A percentile compares a stretch with the other conserved stretches of the same genome.
These are phyloP conservation scores for Jaapia argillacea DNA, from an alignment of 768 basidiomycete genomes.

Conservation along the genomic window DNA sequence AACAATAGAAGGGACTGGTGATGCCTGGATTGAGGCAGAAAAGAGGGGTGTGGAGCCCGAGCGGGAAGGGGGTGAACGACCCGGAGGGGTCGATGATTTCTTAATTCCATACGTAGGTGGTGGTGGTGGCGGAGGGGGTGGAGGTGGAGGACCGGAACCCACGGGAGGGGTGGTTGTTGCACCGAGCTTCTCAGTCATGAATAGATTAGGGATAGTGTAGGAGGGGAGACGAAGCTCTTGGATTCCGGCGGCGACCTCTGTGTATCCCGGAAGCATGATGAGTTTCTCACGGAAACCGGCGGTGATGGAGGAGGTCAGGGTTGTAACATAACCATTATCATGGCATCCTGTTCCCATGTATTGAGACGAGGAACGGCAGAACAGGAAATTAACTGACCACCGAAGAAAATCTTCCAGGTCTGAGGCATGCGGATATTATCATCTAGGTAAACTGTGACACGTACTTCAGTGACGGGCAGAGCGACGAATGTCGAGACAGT, in stretches of 20 bases:
- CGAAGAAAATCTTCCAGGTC: slow-evolving; percentile 58
- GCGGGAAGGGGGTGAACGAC: too few relatives aligned
- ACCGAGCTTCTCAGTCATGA: slow-evolving; percentile 34
- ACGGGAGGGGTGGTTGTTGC: too few relatives aligned
- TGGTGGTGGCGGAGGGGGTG: background rate
- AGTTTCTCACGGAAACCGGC: slow-evolving; percentile 56
- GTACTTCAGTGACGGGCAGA: slow-evolving; percentile 9
- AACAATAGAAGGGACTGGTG: background rate
- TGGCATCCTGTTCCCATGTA: slow-evolving; percentile 41
- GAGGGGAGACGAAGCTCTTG: slow-evolving; percentile 44
- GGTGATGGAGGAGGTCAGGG: slow-evolving; percentile 53
- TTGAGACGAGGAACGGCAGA: background rate
- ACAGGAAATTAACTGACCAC: slow-evolving; percentile 29
- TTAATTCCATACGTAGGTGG: background rate
- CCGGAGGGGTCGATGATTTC: background rate
- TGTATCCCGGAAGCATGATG: slow-evolving; percentile 53
- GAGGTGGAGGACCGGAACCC: background rate
- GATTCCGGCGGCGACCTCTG: slow-evolving; percentile 50
- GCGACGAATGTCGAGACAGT: too few relatives aligned
- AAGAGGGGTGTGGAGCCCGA: background rate
- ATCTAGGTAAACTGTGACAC: slow-evolving; percentile 26
- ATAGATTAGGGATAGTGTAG: slow-evolving; percentile 46
- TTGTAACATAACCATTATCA: slow-evolving; percentile 61
- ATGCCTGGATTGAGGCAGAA: background rate
- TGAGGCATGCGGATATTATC: slow-evolving; percentile 42